Evolutionary conservation across 108 stramenopile genomes (phyloP), one percentile per base, ranked within the genome.

Genomic region (Nitzschia palea): DNA sequence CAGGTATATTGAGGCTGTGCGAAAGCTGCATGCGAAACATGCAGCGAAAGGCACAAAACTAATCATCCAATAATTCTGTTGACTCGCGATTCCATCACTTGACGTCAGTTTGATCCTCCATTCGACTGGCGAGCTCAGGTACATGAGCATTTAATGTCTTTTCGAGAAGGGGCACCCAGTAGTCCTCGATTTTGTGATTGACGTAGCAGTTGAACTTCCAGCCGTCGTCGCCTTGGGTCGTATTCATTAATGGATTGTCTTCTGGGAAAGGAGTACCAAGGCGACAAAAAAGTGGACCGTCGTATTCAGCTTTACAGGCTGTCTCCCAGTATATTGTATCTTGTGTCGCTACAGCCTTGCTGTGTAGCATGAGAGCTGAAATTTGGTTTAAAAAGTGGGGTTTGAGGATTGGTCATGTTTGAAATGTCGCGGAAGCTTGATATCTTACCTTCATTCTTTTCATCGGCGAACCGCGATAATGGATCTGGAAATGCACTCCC

Each of bases 131-230:
- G 32, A 76, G 43, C 44, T 76, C 74, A n/a, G 74, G 74, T 22
- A 76, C 51, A 44, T 68, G 73, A 1, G 43, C 42, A 34, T 62
- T 63, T 43, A 80, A 45, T 15, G 76, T 67, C 12, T 79, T 68
- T 42, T 78, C 83, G 20, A 93, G 55, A 60, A 61, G 59, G 14
- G 80, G 86, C 35, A 83, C 79, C 79, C 81, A 93, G 51, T 82
- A 83, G 6, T 76, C 58, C 32, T 93, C 92, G 30, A 90, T 73
- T 59, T 81, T 83, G 47, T 85, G 70, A 69, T 93, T 90, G 40
- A 90, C 67, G 43, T 80, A 90, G 57, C 92, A 93, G 60, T 93
- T 93, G 76, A 78, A 93, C 53, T 73, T 79, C 81, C 81, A 82
- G 1, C 87, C 87, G 54, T 81, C 59, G 51, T 66, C 60, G 20